phyloP scores from a whole-genome alignment of 2,329 filamentous ascomycete species.

The Orbilia brochopaga region DNA sequence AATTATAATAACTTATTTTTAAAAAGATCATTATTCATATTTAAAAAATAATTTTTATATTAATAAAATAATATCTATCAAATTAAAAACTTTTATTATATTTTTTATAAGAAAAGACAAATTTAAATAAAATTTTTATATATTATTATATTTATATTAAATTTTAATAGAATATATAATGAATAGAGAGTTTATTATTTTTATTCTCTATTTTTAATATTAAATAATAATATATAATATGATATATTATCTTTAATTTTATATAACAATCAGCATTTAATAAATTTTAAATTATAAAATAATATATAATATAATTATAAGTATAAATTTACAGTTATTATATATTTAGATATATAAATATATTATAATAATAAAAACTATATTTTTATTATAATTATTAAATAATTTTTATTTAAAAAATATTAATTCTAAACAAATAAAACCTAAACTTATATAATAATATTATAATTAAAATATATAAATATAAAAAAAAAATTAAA shows the following conservation, averaged over 20 bases:
- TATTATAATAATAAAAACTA: not conserved
- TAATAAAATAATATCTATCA: too few relatives aligned
- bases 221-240: too few relatives aligned
- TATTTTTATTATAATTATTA: not conserved
- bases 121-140: too few relatives aligned
- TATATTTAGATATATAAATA: too few relatives aligned
- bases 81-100: slow-evolving; percentile 1
- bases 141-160: not conserved
- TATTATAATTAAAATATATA: not conserved
- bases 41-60: not conserved
- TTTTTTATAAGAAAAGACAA: too few relatives aligned
- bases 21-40: not conserved
- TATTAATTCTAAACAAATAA: not conserved
- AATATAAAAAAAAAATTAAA: not conserved
- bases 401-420: not conserved
- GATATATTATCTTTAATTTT: too few relatives aligned
- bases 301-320: too few relatives aligned
- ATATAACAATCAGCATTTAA: too few relatives aligned
- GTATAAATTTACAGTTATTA: too few relatives aligned
- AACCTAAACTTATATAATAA: too few relatives aligned
- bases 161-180: not conserved
- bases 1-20: not conserved
- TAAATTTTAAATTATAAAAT: too few relatives aligned
- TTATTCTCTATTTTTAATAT: not conserved
- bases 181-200: too few relatives aligned